Conservation (phyloP, 192 early-diverging fungal genomes). For the Pecoramyces ruminantium region DNA sequence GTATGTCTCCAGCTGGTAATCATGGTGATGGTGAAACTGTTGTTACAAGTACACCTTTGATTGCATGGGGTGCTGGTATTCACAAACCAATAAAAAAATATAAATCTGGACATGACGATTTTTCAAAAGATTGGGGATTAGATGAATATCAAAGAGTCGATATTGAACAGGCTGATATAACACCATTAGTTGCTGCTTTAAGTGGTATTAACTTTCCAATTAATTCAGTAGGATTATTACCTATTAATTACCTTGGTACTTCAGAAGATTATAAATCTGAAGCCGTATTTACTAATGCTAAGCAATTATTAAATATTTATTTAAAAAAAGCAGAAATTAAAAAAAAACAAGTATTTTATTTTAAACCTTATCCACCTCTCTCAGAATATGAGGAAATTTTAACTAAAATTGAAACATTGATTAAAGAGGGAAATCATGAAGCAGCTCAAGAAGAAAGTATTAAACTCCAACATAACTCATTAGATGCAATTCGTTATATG, state of each 20-base stretch:
- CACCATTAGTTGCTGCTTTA: constrained; percentile 81
- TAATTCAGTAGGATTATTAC: constrained; percentile 86
- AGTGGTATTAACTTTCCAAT: constrained; percentile 75
- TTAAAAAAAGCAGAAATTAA: constrained; percentile 67
- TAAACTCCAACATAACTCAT: constrained; percentile 9
- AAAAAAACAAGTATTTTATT: constrained; percentile 55
- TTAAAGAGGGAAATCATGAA: constrained; percentile 37
- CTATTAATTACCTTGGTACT: constrained; percentile 57
- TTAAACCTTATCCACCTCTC: constrained; percentile 57
- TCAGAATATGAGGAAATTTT: constrained; percentile 22
- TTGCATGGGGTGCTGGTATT: constrained; percentile 91
- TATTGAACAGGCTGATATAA: constrained; percentile 87
- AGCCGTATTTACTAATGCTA: constrained; percentile 63
- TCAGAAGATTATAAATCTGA: constrained; percentile 55
- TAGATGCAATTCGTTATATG: no score
- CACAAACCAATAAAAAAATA: constrained; percentile 31
- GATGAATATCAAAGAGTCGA: constrained; percentile 49
- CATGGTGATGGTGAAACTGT: constrained; percentile 94
- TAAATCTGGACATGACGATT: constrained; percentile 51
- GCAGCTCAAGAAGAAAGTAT: constrained; percentile 51
- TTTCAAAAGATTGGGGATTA: constrained; percentile 56
- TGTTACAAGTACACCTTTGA: constrained; percentile 82
- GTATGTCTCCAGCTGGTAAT: constrained; percentile 58
- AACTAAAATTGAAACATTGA: constrained; percentile 34
- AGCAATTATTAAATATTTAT: constrained; percentile 72